Percentiles rank a stretch among this genome's conserved stretches.
Conservation (phyloP, 768 basidiomycete genomes). For the Boletus subparvulus region DNA sequence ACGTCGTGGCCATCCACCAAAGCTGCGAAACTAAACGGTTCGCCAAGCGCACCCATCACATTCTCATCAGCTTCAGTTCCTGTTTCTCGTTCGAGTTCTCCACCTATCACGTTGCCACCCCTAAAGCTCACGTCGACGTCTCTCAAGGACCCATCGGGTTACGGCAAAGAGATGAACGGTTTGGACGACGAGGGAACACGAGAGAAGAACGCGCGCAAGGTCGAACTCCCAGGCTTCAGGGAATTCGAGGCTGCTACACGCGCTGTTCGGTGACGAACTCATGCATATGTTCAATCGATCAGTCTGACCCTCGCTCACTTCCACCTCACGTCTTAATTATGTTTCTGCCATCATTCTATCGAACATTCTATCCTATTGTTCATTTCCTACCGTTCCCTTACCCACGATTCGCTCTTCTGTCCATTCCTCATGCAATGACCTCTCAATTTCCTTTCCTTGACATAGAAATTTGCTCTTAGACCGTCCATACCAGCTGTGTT, state of each 20-base stretch:
- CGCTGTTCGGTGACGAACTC: constrained; percentile 15
- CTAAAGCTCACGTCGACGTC: constrained; percentile 46
- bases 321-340: constrained; percentile 4
- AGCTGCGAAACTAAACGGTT: constrained; percentile 9
- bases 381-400: neutral
- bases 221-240: constrained; percentile 63
- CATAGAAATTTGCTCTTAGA: constrained; percentile 29
- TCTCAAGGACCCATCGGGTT: constrained; percentile 7
- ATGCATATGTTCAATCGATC: constrained; percentile 1
- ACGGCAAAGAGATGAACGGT: constrained; percentile 20
- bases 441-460: constrained; percentile 4
- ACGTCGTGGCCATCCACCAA: constrained; percentile 38
- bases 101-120: constrained; percentile 72
- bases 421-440: constrained; percentile 10
- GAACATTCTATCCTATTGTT: constrained; percentile 23
- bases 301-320: neutral
- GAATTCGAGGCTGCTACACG: constrained; percentile 57
- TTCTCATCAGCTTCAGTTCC: constrained; percentile 40
- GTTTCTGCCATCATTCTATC: constrained; percentile 4
- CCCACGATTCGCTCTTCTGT: constrained; percentile 4
- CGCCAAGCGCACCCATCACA: constrained; percentile 3
- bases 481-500: constrained; percentile 10
- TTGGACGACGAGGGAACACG: constrained; percentile 24
- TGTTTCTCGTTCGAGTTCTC: constrained; percentile 60
- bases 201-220: constrained; percentile 27